Percentiles rank a stretch among this genome's conserved stretches.
These are phyloP conservation scores for Erysimum cheiri DNA, from an alignment of 441 rosid genomes.

Conservation along the genomic window DNA sequence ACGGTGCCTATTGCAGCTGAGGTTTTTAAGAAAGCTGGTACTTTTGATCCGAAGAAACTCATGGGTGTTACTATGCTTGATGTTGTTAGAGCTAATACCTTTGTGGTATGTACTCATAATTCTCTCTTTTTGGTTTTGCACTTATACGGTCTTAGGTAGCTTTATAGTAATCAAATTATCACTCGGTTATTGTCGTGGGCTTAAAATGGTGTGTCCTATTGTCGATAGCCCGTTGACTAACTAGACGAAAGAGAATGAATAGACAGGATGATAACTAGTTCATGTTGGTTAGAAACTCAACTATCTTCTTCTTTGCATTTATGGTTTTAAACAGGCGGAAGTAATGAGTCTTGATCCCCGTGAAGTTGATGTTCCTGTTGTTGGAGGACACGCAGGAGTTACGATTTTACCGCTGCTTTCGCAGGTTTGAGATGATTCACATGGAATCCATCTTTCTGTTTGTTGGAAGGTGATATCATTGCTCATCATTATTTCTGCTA, in stretches of 20 bases:
- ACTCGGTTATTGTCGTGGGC: background rate
- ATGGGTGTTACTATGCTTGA: conserved; percentile 95
- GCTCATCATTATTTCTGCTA: conserved; percentile 19
- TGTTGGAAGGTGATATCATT: background rate
- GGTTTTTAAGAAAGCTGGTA: conserved; percentile 86
- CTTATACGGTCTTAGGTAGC: background rate
- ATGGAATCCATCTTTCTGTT: background rate
- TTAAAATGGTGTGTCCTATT: background rate
- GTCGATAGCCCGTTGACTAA: too few species aligned
- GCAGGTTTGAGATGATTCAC: conserved; percentile 56
- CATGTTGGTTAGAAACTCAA: background rate
- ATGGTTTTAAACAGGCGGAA: conserved; percentile 58
- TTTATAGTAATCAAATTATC: background rate
- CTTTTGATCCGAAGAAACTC: conserved; percentile 77
- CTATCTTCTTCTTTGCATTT: background rate
- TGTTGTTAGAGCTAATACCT: conserved; percentile 91
- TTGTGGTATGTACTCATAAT: conserved; percentile 62
- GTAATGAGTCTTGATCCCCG: conserved; percentile 82
- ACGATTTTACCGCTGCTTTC: conserved; percentile 86
- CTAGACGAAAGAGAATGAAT: too few species aligned
- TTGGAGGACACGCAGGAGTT: conserved; percentile 85
- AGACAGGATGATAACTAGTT: too few species aligned
- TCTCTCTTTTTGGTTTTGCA: background rate
- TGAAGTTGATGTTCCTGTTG: conserved; percentile 84
- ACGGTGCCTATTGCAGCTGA: conserved; percentile 93